phyloP scores from a whole-genome alignment of 495 filamentous ascomycete species.

The Aspergillus hancockii region DNA sequence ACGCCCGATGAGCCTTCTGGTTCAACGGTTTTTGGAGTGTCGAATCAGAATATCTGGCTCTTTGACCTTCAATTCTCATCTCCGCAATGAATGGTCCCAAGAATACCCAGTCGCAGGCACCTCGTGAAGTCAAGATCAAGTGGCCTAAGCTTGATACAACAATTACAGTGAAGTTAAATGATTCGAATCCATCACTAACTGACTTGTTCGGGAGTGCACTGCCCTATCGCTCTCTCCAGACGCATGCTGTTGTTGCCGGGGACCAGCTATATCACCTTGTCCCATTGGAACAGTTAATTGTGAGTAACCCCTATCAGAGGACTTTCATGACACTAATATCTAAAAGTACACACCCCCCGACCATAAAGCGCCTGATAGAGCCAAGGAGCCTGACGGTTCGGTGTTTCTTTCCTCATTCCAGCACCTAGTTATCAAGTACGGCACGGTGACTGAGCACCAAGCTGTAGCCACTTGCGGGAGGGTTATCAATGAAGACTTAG shows the following conservation, averaged over 20 bases:
- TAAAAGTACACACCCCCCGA: conserved; percentile 13
- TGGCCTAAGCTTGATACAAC: background rate
- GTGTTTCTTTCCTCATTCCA: conserved; percentile 17
- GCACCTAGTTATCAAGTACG: conserved; percentile 22
- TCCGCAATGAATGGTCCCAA: no score
- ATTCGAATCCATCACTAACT: background rate
- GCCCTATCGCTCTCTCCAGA: conserved; percentile 17
- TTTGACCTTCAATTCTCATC: no score
- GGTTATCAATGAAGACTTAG: conserved; percentile 13
- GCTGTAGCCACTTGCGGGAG: conserved; percentile 16
- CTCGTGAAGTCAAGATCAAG: background rate
- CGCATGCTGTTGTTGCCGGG: conserved; percentile 13
- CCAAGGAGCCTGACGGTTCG: conserved; percentile 15
- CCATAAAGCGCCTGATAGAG: conserved; percentile 11
- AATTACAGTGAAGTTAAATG: background rate
- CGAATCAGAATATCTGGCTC: no score
- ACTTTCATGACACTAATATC: background rate
- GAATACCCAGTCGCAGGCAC: no score
- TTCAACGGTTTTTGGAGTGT: no score
- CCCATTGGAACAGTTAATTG: conserved; percentile 11
- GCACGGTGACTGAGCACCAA: conserved; percentile 13
- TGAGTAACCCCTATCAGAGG: background rate
- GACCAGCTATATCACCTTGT: conserved; percentile 17
- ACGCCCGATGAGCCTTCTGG: no score
- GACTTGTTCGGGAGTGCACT: conserved; percentile 8